Percentiles rank a stretch among this genome's conserved stretches.
Evolutionary conservation across 2,329 filamentous ascomycete species (phyloP).

Genomic region (Penicillium sp.): DNA sequence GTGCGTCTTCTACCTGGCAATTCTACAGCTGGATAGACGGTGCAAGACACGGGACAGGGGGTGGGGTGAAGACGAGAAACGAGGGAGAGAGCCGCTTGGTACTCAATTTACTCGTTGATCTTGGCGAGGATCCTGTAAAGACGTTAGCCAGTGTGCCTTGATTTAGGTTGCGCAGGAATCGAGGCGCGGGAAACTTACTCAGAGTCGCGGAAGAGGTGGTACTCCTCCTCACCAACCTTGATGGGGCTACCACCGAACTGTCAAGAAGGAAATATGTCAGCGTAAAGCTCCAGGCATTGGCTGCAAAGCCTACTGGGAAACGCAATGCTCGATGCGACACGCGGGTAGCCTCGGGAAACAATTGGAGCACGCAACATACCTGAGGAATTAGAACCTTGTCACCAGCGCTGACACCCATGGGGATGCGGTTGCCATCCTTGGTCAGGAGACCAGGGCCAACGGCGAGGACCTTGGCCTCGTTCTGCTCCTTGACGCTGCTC

Average conservation of each 20-base stretch:
- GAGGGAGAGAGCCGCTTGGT: constrained; percentile 12
- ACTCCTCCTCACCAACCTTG: constrained; percentile 98
- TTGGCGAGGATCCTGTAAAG: constrained; percentile 85
- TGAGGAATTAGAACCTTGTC: constrained; percentile 96
- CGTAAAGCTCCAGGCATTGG: background rate
- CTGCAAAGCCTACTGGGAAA: background rate
- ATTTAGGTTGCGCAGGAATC: background rate
- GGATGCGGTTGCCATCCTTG: constrained; percentile 84
- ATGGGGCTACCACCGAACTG: constrained; percentile 92
- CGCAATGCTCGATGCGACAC: constrained; percentile 1
- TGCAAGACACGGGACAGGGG: constrained; percentile 15
- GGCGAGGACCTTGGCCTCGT: constrained; percentile 94
- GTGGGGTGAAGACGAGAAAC: constrained; percentile 20
- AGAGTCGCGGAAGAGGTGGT: constrained; percentile 91
- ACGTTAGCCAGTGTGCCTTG: constrained; percentile 18
- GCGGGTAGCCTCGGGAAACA: constrained; percentile 16
- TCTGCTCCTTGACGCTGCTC: constrained; percentile 95
- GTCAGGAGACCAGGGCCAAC: constrained; percentile 88
- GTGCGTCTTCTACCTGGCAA: constrained; percentile 5
- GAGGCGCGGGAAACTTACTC: constrained; percentile 71
- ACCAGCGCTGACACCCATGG: constrained; percentile 78
- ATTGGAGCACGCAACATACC: constrained; percentile 55
- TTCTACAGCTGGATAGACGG: constrained; percentile 20
- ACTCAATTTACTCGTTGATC: constrained; percentile 83
- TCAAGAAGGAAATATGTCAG: constrained; percentile 24